Base-by-base conservation (phyloP, 306 rosid genomes). In the Glycine latifolia region DNA sequence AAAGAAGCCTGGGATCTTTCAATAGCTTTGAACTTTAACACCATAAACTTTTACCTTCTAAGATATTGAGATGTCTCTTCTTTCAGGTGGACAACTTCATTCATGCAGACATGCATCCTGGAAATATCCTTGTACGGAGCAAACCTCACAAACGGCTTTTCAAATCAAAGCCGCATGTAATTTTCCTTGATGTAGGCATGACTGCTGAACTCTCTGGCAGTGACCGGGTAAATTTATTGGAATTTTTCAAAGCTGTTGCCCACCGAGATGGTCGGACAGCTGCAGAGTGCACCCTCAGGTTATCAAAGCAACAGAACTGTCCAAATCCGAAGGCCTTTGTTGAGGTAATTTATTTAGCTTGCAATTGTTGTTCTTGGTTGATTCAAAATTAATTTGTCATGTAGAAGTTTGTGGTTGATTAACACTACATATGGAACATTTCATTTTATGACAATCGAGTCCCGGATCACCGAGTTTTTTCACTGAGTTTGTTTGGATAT, bases 71-170 rank as follows among this genome's bases (percentile, higher is more conserved):
- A 20, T 81, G 67, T 69, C 62, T 69, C 62, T 85, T 76, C 62
- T 85, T 87, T 85, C 97, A 93, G 97, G 98, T 90, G 82, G 98
- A 93, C 88, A 93, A 93, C 91, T 93, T 93, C 83, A 90, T 91
- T 73, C 94, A 93, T 79, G 98, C 98, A 10, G 97, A 93, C 82
- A 91, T 93, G 98, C 97, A 93, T 90, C 97, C 97, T 79, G 97
- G 98, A 84, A 93, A 93, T 84, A 93, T 93, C 87, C 98, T 93
- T 74, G 97, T 93, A 71, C 91, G 97, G 68, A 86, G 72, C 81
- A 91, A 88, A 83, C 69, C 84, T 61, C 81, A 43, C 56, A 91
- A 84, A 71, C 81, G 86, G 43, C 88, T 93, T 82, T 93, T 93
- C 91, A 91, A 87, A 81, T 87, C 97, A 62, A 93, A 89, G 89